Base-by-base conservation (phyloP, 257 asterid species). In the Perilla frutescens region DNA sequence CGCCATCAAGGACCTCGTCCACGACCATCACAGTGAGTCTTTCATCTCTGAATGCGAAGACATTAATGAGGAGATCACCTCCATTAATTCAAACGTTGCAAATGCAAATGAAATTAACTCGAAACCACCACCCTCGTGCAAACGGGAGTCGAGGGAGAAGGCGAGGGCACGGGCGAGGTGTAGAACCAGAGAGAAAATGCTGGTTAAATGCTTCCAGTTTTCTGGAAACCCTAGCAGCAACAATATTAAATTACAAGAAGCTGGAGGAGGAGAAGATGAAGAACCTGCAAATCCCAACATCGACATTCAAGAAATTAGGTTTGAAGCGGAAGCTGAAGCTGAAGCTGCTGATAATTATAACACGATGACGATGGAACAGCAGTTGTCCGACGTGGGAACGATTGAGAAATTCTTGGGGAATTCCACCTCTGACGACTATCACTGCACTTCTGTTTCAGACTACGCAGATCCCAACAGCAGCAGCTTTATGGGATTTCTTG, bases 151-250 rank as follows among this genome's bases (percentile, higher is more conserved):
- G 32, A 82, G 87, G 70, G 96, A 82, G 29, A 82, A 65, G 79
- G 90, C 93, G 53, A 84, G 91, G 65, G 91, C 76, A 9, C 79
- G 88, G 76, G 88, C 91, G 10, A 83, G 86, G 73, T 71, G 78
- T 5, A 68, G 93, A 32, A 84, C 93, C 6, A 77, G 77, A 53
- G 89, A 84, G 80, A 90, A 81, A 29, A 78, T 83, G 87, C 76
- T 81, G 84, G 68, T 67, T 62, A 86, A 79, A 50, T 4, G 36
- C 37, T 60, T 72, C 13, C 66, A 53, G 10, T 6, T 29, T 11
- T 71, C 58, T 0, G 59, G 26, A 6, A 79, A 77, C 84, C 84
- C 84, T 68, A 76, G n/a, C 26, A 20, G 26, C 26, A 20, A 20
- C 1, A 20, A 20, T 20, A 20, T 20, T 20, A 20, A 20, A 1